Base-by-base conservation (phyloP, 768 basidiomycete genomes). In the Tricholoma furcatifolium region DNA sequence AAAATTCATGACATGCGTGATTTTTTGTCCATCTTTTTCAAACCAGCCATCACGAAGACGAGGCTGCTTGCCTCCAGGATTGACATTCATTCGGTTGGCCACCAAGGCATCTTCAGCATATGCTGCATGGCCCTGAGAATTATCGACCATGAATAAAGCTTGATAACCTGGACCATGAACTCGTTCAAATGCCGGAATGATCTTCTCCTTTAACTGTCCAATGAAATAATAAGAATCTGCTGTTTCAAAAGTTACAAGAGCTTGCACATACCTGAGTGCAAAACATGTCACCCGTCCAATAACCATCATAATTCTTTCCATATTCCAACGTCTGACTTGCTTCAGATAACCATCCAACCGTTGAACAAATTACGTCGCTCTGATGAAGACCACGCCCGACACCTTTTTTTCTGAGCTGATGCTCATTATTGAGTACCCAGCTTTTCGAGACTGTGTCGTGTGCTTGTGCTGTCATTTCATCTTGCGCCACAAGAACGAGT, bases 121-220 rank as follows among this genome's bases (percentile, higher is more conserved):
- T 44, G 71, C 70, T 7, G 65, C 62, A 50, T 74, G 72, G 0
- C 74, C 74, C 49, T 76, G 73, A 3, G 74, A 78, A 48, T 76
- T 70, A 51, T 76, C 70, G 48, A 78, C 65, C 47, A 75, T 54
- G 36, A 77, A 58, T 0, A 76, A 56, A 2, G 67, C 69, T 44
- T 70, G 67, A 59, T 68, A 71, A 18, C 58, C 64, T 3, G 67
- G 62, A 4, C 36, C 36, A 18, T 42, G 40, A n/a, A 17, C 40
- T 8, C 11, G 15, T 42, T 42, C 3, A 42, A 42, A 42, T 23
- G 40, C 40, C 6, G 40, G 40, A 18, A 42, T 42, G 18, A 42
- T 42, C 11, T 20, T 42, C 11, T 42, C 40, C 20, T 42, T 42
- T 11, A 42, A 20, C 40, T 42, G 40, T 42, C 4, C 7, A 42